Evolutionary conservation across 768 basidiomycete species (phyloP), one percentile per base, ranked within the genome.

Genomic region (Chalciporus sphaerocephalus): DNA sequence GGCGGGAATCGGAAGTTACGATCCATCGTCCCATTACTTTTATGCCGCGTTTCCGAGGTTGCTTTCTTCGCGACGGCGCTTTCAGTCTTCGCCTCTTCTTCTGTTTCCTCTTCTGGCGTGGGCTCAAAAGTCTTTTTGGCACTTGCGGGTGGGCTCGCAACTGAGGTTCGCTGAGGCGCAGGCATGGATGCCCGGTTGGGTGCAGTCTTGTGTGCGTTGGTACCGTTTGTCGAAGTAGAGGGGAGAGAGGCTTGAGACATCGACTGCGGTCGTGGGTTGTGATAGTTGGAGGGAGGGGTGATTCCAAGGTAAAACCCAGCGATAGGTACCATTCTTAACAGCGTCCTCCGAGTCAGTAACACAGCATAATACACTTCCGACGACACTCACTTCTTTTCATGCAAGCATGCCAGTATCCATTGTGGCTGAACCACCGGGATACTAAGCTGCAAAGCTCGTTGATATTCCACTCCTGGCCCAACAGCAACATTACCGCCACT

Each of bases 371-470:
- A 35, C 17, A 21, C 23, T 50, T 11, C 16, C 42, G 50, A 40
- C 32, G 15, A 6, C 18, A 64, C 82, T 51, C 51, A 92, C 92
- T 85, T 88, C 59, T 85, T 84, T 61, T 95, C 90, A 0, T 79
- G 64, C 40, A 85, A 79, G 60, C 95, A 97, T 0, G 95, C 92
- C 24, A 97, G 63, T 53, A 98, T 77, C 95, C 96, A 98, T 37
- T 88, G 84, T 2, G 95, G 95, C 51, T 92, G 87, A 2, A 98
- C 92, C 40, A 98, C 83, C 0, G 96, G 96, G 47, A 98, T 91
- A 46, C 89, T 93, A 36, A 94, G 74, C 66, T 94, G 92, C 45
- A 94, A 67, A 3, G 95, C 96, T n/a, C 92, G 80, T 60, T 97
- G 92, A 62, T 97, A 98, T 56, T 93, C 90, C 6, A 88, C 83